A percentile compares a stretch with the other conserved stretches of the same genome.
Conservation (phyloP, 306 rosid species). For the Vachellia pachyceras region DNA sequence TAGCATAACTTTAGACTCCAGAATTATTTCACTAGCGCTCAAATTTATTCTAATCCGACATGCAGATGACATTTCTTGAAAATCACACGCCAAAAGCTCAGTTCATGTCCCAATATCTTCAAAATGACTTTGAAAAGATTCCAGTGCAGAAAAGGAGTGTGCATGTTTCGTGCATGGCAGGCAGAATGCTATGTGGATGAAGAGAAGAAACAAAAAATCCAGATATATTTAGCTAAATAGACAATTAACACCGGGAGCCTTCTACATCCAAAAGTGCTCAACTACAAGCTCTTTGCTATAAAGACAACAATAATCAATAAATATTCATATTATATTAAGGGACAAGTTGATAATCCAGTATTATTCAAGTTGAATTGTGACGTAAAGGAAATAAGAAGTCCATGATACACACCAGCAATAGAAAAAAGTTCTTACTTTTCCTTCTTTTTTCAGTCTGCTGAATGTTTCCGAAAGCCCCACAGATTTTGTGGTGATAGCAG, state of each 20-base stretch:
- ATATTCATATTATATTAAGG: not conserved
- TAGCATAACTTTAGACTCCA: not conserved
- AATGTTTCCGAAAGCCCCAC: constrained; percentile 81
- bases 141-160: not conserved
- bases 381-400: not conserved
- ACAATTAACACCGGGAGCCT: not conserved
- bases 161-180: not conserved
- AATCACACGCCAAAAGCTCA: not conserved
- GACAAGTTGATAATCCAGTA: constrained; percentile 1
- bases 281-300: constrained; percentile 2
- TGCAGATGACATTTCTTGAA: not conserved
- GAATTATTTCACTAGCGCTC: not conserved
- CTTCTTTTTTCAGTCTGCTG: constrained; percentile 59
- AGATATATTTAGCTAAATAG: not conserved
- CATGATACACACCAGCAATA: constrained; percentile 13
- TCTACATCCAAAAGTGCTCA: constrained; percentile 1
- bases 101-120: not conserved
- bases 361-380: constrained; percentile 26
- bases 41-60: not conserved
- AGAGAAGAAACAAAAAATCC: not conserved
- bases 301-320: constrained; percentile 15
- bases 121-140: not conserved
- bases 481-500: constrained; percentile 56
- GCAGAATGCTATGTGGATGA: not conserved
- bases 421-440: constrained; percentile 59